Evolutionary conservation across 495 filamentous ascomycete species (phyloP).

Genomic region (Talaromyces adpressus): DNA sequence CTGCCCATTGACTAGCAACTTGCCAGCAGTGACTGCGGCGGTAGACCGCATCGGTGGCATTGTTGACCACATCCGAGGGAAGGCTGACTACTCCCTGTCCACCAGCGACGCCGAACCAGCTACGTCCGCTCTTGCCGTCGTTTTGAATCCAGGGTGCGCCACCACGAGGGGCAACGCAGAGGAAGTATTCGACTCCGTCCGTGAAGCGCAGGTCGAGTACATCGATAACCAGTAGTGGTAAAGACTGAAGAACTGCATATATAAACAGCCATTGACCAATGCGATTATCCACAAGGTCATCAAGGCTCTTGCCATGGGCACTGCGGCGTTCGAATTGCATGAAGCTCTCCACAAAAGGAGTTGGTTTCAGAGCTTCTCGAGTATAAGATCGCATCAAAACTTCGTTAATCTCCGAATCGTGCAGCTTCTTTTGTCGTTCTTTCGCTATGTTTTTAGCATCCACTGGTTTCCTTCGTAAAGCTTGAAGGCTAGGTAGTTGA

Average conservation of each 20-base stretch:
- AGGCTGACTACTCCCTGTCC: conserved; percentile 66
- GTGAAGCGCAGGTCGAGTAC: conserved; percentile 69
- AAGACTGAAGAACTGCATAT: conserved; percentile 81
- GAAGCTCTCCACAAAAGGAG: conserved; percentile 70
- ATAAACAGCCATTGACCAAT: conserved; percentile 92
- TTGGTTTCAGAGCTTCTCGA: conserved; percentile 54
- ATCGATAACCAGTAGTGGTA: conserved; percentile 86
- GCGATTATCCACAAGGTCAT: conserved; percentile 70
- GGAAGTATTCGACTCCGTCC: conserved; percentile 88
- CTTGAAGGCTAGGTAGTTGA: conserved; percentile 60
- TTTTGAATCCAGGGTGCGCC: conserved; percentile 82
- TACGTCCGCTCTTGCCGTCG: conserved; percentile 53
- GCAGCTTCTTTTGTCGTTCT: conserved; percentile 59
- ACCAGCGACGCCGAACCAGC: conserved; percentile 74
- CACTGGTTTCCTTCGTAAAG: conserved; percentile 51
- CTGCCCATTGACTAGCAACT: conserved; percentile 68
- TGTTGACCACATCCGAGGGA: conserved; percentile 76
- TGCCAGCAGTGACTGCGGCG: conserved; percentile 89
- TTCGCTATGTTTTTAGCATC: conserved; percentile 58
- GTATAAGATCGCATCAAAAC: conserved; percentile 74
- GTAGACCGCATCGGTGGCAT: conserved; percentile 85
- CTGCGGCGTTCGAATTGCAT: conserved; percentile 75
- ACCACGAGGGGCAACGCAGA: conserved; percentile 83
- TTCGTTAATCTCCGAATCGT: conserved; percentile 66
- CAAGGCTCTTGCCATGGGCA: conserved; percentile 60